Evolutionary conservation across 495 filamentous ascomycete genomes (phyloP), one percentile per base, ranked within the genome.

Genomic region (Aspergillus wentii): DNA sequence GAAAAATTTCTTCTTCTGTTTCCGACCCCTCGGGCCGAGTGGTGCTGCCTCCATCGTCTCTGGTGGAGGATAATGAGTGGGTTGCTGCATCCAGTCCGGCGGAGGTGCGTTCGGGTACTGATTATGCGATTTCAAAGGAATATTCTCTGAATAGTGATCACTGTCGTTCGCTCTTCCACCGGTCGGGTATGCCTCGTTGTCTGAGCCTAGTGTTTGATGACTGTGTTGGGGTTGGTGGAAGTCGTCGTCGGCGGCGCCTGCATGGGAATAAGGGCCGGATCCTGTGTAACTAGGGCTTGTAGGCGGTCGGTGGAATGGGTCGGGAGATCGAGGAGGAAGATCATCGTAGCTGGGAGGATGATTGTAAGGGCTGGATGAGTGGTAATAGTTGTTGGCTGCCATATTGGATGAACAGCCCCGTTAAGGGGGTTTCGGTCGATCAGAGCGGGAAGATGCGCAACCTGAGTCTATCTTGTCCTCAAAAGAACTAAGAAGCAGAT

Each of bases 361-460:
- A 26, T 56, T 62, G 40, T 54, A 56, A 46, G 75, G 66, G 40
- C 66, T 68, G 34, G 65, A 57, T 1, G 54, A 54, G 55, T 76
- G 75, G 68, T 89, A 89, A 61, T 88, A 89, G 41, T 88, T 82
- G 70, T 88, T 85, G 43, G 86, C 75, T 35, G 88, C 83, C 88
- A 94, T 95, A 54, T 31, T 76, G 59, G 41, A 25, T 25, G 34
- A 19, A n/a, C n/a, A n/a, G n/a, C n/a, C n/a, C n/a, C n/a, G n/a
- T n/a, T n/a, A n/a, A n/a, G n/a, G n/a, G n/a, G n/a, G n/a, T n/a
- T n/a, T n/a, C n/a, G n/a, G n/a, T n/a, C n/a, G n/a, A n/a, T n/a
- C n/a, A n/a, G n/a, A n/a, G n/a, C n/a, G n/a, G n/a, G n/a, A n/a
- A n/a, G n/a, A n/a, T n/a, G n/a, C n/a, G n/a, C n/a, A n/a, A n/a